These are phyloP conservation scores for Colletotrichum endophyticum DNA, from an alignment of 2,329 filamentous ascomycete genomes.

Conservation along the genomic window DNA sequence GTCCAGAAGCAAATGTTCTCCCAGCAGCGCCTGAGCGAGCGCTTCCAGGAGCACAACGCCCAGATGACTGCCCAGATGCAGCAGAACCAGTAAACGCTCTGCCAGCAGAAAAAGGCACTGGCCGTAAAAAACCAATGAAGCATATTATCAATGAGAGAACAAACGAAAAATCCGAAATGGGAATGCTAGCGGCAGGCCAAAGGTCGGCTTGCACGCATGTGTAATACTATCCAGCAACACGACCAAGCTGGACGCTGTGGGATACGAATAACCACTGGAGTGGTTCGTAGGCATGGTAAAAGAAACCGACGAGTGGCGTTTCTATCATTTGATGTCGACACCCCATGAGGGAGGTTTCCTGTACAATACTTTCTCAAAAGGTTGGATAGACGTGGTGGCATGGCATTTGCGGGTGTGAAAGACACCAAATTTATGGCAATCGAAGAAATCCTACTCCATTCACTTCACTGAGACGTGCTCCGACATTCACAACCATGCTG, in stretches of 20 bases:
- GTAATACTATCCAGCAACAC: conserved; percentile 18
- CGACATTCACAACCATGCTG: neutral
- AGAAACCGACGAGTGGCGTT: neutral
- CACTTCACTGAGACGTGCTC: neutral
- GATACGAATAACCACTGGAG: neutral
- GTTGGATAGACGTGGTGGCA: conserved; percentile 5
- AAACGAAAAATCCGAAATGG: neutral
- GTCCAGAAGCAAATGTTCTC: conserved; percentile 96
- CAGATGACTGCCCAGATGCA: conserved; percentile 62
- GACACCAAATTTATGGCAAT: neutral
- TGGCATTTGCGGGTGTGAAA: conserved; percentile 1
- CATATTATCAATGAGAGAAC: neutral
- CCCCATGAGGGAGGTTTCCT: neutral
- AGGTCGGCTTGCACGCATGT: neutral
- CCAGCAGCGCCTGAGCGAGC: conserved; percentile 86
- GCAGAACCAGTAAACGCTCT: conserved; percentile 44
- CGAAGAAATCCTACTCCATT: conserved; percentile 2
- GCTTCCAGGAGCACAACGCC: conserved; percentile 78
- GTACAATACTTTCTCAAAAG: conserved; percentile 10
- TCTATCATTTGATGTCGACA: neutral
- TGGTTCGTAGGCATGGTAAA: neutral
- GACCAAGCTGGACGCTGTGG: neutral
- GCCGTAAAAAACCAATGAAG: neutral
- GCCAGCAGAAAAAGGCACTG: neutral
- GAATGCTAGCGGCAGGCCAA: neutral